Conservation (phyloP, 306 rosid species). For the Macrotyloma uniflorum region DNA sequence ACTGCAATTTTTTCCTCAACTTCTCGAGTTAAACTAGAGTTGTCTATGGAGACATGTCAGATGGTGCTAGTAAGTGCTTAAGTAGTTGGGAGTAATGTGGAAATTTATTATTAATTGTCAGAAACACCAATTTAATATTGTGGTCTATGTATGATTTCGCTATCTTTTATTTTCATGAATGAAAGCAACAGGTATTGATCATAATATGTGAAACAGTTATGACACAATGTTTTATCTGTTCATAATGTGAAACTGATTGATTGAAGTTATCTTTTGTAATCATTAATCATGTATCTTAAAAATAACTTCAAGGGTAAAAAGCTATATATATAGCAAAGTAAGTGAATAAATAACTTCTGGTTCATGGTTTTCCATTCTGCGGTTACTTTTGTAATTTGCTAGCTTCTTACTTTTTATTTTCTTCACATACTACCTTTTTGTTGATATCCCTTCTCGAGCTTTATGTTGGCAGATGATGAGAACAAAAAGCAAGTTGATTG, state of each 20-base stretch:
- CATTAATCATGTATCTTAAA: neutral
- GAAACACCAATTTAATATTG: neutral
- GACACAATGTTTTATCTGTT: neutral
- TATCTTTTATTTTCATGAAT: too few relatives aligned
- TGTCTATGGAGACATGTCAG: neutral
- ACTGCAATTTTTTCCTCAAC: neutral
- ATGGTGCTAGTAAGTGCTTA: neutral
- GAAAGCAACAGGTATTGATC: neutral
- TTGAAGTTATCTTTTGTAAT: neutral
- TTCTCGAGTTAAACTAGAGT: neutral
- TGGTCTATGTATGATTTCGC: neutral
- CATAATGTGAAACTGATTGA: neutral
- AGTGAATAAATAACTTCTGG: neutral
- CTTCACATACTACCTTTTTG: neutral
- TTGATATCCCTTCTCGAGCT: neutral
- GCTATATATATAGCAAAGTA: neutral
- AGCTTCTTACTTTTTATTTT: neutral
- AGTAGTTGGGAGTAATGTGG: neutral
- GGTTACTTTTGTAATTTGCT: neutral
- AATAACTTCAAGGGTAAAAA: neutral
- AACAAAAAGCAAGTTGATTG: neutral
- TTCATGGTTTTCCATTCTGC: neutral
- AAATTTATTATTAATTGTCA: neutral
- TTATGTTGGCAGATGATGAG: slow-evolving; percentile 8
- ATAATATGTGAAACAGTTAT: neutral